Conservation (phyloP, 352 stramenopile species). For the Globisporangium spiculum region DNA sequence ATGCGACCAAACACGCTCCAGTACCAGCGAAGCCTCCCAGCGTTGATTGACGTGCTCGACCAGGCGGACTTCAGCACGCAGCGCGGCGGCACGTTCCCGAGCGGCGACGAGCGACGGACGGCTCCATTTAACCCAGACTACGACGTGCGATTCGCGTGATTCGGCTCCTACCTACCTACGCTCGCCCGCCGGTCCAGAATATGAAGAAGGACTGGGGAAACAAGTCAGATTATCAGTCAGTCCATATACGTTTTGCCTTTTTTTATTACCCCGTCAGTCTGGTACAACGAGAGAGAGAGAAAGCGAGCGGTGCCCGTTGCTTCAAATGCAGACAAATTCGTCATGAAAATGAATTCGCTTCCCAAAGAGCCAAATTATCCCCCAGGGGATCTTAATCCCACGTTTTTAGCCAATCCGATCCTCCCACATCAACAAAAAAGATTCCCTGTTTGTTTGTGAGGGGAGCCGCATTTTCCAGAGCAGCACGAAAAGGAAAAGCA, state of each 20-base stretch:
- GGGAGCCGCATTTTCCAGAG: constrained; percentile 11
- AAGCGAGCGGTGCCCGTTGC: neutral
- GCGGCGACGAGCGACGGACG: constrained; percentile 41
- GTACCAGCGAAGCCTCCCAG: constrained; percentile 73
- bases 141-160: constrained; percentile 42
- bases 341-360: neutral
- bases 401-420: constrained; percentile 50
- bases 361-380: neutral
- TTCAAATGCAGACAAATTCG: neutral
- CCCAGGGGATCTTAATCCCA: neutral
- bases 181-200: neutral
- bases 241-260: constrained; percentile 14
- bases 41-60: constrained; percentile 79
- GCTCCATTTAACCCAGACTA: constrained; percentile 44
- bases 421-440: constrained; percentile 44
- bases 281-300: neutral
- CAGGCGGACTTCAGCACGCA: constrained; percentile 66
- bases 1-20: constrained; percentile 58
- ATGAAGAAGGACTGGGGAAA: neutral
- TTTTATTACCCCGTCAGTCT: neutral
- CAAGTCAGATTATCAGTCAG: constrained; percentile 3
- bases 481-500: neutral
- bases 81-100: constrained; percentile 48
- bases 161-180: neutral
- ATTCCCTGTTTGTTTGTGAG: constrained; percentile 5